phyloP scores from a whole-genome alignment of 306 rosid species.

The apple (Malus domestica) region DNA sequence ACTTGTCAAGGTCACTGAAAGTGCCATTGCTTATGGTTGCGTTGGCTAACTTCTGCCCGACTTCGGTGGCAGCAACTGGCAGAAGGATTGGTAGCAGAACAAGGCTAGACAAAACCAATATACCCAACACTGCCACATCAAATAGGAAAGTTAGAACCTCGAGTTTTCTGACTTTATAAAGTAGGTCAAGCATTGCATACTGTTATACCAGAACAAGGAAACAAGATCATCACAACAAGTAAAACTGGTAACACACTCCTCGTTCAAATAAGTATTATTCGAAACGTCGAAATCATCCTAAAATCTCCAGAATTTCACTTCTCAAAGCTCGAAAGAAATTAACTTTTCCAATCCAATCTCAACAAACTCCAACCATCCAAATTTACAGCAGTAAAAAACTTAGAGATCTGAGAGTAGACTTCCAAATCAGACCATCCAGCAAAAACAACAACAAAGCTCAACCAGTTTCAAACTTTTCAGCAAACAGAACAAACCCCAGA shows the following conservation, averaged over 20 bases:
- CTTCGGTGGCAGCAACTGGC: slow-evolving; percentile 63
- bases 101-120: slow-evolving; percentile 57
- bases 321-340: background rate
- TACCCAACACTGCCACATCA: slow-evolving; percentile 54
- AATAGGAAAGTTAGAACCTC: slow-evolving; percentile 5
- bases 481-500: slow-evolving; percentile 2
- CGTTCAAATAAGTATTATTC: background rate
- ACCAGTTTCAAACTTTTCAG: background rate
- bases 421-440: background rate
- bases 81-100: slow-evolving; percentile 79
- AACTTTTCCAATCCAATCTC: background rate
- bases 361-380: background rate
- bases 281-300: background rate
- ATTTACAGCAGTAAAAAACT: background rate
- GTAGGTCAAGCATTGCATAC: background rate
- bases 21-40: slow-evolving; percentile 39
- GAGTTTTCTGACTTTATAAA: background rate
- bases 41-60: slow-evolving; percentile 1
- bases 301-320: background rate
- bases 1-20: slow-evolving; percentile 58
- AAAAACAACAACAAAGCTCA: background rate
- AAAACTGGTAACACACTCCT: background rate
- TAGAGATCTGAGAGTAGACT: background rate
- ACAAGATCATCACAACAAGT: background rate
- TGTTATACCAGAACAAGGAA: background rate